A percentile compares a stretch with the other conserved stretches of the same genome.
These are phyloP conservation scores for Persicaria tinctoria DNA, from an alignment of 148 eudicot species.

Conservation along the genomic window DNA sequence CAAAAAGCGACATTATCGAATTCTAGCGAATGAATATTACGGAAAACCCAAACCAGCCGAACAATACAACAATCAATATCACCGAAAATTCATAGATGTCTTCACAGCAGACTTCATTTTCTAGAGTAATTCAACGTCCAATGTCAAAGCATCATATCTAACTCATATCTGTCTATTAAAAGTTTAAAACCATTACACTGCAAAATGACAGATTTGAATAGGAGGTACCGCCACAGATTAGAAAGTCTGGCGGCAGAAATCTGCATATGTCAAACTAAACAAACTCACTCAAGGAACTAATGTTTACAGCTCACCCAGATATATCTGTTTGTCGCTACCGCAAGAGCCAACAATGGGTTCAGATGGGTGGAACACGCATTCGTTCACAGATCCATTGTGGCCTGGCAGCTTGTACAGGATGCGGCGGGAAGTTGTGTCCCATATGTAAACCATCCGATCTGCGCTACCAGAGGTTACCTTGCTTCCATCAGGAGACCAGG, in stretches of 20 bases:
- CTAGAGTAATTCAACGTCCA: not conserved
- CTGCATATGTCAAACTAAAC: not conserved
- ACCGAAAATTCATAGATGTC: conserved; percentile 2
- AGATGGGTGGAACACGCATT: conserved; percentile 79
- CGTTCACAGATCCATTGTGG: conserved; percentile 88
- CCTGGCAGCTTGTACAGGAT: conserved; percentile 92
- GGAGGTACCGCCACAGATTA: not conserved
- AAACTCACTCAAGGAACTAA: not conserved
- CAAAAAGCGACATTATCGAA: not conserved
- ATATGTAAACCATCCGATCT: conserved; percentile 92
- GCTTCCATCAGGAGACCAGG: conserved; percentile 96
- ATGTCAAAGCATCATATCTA: not conserved
- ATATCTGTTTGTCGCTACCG: conserved; percentile 92
- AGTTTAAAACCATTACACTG: not conserved
- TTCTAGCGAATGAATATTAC: not conserved
- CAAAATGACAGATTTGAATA: not conserved
- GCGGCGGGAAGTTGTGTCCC: conserved; percentile 92
- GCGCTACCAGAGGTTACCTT: conserved; percentile 92
- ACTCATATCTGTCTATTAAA: not conserved
- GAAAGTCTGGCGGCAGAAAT: not conserved
- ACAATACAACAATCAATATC: not conserved
- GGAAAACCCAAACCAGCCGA: not conserved
- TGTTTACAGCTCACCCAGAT: conserved; percentile 68
- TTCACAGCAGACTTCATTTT: not conserved
- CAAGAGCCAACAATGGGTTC: conserved; percentile 91